Evolutionary conservation across 306 rosid species (phyloP).

Genomic region (Crataegus laevigata): DNA sequence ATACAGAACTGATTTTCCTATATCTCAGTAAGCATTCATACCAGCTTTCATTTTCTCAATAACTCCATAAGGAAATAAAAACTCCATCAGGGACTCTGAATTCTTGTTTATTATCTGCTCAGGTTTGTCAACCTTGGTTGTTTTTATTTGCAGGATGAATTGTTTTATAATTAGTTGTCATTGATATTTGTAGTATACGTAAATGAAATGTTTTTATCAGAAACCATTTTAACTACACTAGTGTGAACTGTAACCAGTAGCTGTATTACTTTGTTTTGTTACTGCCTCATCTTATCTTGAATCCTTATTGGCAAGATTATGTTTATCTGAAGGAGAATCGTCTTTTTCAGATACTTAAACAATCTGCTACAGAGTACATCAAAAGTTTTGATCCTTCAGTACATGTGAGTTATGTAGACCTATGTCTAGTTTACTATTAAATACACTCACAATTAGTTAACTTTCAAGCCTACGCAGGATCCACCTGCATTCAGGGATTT

Average conservation of each 20-base stretch:
- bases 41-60: not conserved
- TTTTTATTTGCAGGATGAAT: not conserved
- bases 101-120: not conserved
- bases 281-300: not conserved
- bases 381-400: conserved; percentile 58
- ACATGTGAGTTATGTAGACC: conserved; percentile 49
- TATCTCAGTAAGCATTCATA: not conserved
- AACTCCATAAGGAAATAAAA: not conserved
- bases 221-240: not conserved
- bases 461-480: not conserved
- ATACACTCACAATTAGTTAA: not conserved
- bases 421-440: not conserved
- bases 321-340: conserved; percentile 27
- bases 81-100: not conserved
- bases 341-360: conserved; percentile 72
- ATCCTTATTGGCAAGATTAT: conserved; percentile 8
- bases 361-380: conserved; percentile 70
- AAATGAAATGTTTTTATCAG: not conserved
- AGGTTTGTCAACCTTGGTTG: not conserved
- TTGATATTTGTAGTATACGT: not conserved
- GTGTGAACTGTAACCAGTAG: not conserved
- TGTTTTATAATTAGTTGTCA: not conserved
- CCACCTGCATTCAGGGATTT: not conserved
- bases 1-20: not conserved
- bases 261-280: not conserved